Conservation (phyloP, 2,329 filamentous ascomycete species). For the Xylaria sp. region DNA sequence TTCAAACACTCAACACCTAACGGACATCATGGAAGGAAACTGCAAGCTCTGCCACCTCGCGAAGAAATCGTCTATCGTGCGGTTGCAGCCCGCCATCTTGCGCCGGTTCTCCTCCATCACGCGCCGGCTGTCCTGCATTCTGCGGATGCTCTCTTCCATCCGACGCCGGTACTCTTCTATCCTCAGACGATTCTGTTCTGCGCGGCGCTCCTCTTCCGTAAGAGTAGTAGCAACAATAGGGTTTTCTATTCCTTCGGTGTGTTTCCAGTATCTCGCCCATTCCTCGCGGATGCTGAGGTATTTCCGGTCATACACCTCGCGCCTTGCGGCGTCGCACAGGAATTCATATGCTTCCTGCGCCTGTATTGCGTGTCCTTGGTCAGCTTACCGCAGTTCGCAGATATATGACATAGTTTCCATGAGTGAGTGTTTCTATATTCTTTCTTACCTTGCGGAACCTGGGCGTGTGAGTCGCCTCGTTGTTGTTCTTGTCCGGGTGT, state of each 20-base stretch:
- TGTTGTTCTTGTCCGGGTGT: conserved; percentile 24
- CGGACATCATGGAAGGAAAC: neutral
- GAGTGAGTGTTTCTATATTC: too few species aligned
- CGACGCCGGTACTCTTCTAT: conserved; percentile 3
- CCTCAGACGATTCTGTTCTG: neutral
- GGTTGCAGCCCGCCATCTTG: conserved; percentile 3
- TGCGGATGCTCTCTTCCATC: neutral
- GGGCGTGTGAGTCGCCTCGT: neutral
- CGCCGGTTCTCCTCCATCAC: neutral
- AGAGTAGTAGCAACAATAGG: too few species aligned
- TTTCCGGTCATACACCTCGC: neutral
- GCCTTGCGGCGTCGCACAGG: conserved; percentile 4
- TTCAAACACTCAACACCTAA: neutral
- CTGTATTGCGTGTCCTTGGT: neutral
- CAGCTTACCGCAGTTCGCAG: neutral
- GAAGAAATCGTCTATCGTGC: conserved; percentile 10
- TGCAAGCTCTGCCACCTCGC: conserved; percentile 11
- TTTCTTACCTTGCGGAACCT: conserved; percentile 23
- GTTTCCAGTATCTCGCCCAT: neutral
- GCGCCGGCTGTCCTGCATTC: neutral
- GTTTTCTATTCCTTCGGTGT: neutral
- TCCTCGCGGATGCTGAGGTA: conserved; percentile 3
- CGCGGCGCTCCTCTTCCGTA: neutral
- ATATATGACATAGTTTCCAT: neutral
- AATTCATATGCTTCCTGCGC: conserved; percentile 14